phyloP scores from a whole-genome alignment of 2,329 filamentous ascomycete species.

The Cladosporium phlei region DNA sequence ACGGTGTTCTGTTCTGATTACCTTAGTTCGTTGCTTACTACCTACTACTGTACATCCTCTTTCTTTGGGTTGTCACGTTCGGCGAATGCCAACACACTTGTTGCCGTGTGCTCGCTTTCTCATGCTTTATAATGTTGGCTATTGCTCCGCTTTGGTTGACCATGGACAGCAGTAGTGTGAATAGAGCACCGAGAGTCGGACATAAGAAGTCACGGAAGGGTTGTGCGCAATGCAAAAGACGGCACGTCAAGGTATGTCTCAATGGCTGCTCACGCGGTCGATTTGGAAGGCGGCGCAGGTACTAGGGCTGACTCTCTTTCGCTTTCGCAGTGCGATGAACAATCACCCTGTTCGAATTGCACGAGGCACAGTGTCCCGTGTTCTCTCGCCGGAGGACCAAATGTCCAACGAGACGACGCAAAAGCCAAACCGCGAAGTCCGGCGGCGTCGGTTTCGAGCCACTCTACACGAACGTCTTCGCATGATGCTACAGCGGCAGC shows the following conservation, averaged over 20 bases:
- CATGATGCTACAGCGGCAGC: conserved; percentile 14
- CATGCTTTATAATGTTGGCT: conserved; percentile 10
- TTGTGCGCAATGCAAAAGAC: conserved; percentile 30
- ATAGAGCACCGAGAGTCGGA: conserved; percentile 27
- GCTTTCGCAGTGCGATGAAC: conserved; percentile 27
- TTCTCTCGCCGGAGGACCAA: conserved; percentile 29
- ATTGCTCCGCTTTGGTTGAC: conserved; percentile 12
- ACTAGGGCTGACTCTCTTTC: conserved; percentile 11
- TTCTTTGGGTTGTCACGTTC: conserved; percentile 4
- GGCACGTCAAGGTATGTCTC: conserved; percentile 29
- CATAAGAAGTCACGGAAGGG: conserved; percentile 28
- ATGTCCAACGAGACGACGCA: conserved; percentile 26
- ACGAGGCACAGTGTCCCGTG: conserved; percentile 28
- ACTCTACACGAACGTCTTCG: conserved; percentile 17
- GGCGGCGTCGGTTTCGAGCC: conserved; percentile 19
- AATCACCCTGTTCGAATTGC: conserved; percentile 29
- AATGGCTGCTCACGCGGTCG: too few species aligned
- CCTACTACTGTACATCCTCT: not conserved
- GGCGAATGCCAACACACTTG: too few species aligned
- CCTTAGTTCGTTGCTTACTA: not conserved
- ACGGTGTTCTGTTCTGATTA: not conserved
- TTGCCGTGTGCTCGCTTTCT: not conserved
- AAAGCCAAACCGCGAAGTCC: conserved; percentile 21
- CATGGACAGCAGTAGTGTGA: conserved; percentile 16
- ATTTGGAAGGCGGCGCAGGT: too few species aligned